Base-by-base conservation (phyloP, 1,139 yeast species). In the Lizanozyma gosingica region DNA sequence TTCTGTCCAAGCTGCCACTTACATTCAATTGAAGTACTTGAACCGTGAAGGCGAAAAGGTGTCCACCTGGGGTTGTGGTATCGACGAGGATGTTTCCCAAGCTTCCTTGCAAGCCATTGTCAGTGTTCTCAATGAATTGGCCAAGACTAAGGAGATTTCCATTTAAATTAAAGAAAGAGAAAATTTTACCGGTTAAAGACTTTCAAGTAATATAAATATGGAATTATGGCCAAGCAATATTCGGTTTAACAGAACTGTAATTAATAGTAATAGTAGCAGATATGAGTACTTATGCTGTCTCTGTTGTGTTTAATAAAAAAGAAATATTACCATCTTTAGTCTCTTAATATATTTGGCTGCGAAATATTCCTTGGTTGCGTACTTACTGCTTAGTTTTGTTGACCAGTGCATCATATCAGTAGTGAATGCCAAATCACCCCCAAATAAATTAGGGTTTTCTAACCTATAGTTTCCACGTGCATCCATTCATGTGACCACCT, bases 11-110 rank as follows among this genome's bases (percentile, higher is more conserved):
- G 98, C 98, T 46, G 97, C 94, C 18, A 81, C 97, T 16, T 92
- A 83, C 60, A 81, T 88, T 49, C 87, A 82, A 57, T 67, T 81
- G 37, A 57, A 64, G 40, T 47, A 48, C 15, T 56, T 55, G 40
- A 61, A 61, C 37, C 49, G 56, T 22, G 71, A 71, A 40, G 71
- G 72, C 46, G 67, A 70, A 39, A 63, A 67, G 35, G 62, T 67
- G 22, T 58, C 66, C 43, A 76, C 78, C 57, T 90, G 97, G 97
- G 97, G 98, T 63, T 88, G 87, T 42, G 97, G 97, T 55, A 80
- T 90, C 45, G 80, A 88, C 57, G 87, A 83, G 59, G 97, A 92
- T 71, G 96, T 88, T 35, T 82, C 94, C 29, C 87, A 83, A 55
- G 95, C 97, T 37, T 82, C 95, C 14, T 78, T 86, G 64, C 75